Evolutionary conservation across 2,329 filamentous ascomycete species (phyloP), one percentile per base, ranked within the genome.

Genomic region (Atkinsonella hypoxylon): DNA sequence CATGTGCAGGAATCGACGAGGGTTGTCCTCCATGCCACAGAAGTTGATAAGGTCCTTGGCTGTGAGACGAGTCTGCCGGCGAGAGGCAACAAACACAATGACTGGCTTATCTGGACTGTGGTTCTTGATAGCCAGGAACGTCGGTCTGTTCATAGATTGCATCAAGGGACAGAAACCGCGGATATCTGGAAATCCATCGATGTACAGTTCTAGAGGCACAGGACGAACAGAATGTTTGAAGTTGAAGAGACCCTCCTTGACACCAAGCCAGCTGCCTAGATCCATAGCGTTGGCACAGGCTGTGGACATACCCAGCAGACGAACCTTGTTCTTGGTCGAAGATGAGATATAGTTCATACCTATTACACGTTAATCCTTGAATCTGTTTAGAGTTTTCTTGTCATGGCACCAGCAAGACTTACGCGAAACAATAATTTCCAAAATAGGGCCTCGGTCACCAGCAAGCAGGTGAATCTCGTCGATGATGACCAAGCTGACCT

Each of bases 341-440:
- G 90, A 87, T 1, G 91, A 93, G 60, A 98, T 98, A 65, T 97
- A 98, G 65, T 98, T 98, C 94, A 98, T 97, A 59, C 85, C 78
- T 58, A 75, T 32, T n/a, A 3, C 30, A 17, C 18, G 15, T 48
- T 31, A 47, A 32, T 36, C 38, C 17, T 43, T 26, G 34, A 9
- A 5, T 12, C 11, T 36, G 34, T 36, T 6, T 12, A 3, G 4
- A 20, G 39, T 41, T n/a, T 18, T 10, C n/a, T n/a, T 10, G 11
- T 5, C n/a, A 20, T 41, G 30, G 22, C 13, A 34, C n/a, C n/a
- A 15, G 8, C 8, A 17, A 36, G 20, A 65, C 67, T 61, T 65
- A 65, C 81, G 79, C 36, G 81, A 84, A 13, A 85, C 94, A 56
- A 98, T 98, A 59, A 98, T 98, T 69, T 98, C 93, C 47, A 98